Evolutionary conservation across 2,329 filamentous ascomycete species (phyloP).

Genomic region (Pseudogymnoascus sp.): DNA sequence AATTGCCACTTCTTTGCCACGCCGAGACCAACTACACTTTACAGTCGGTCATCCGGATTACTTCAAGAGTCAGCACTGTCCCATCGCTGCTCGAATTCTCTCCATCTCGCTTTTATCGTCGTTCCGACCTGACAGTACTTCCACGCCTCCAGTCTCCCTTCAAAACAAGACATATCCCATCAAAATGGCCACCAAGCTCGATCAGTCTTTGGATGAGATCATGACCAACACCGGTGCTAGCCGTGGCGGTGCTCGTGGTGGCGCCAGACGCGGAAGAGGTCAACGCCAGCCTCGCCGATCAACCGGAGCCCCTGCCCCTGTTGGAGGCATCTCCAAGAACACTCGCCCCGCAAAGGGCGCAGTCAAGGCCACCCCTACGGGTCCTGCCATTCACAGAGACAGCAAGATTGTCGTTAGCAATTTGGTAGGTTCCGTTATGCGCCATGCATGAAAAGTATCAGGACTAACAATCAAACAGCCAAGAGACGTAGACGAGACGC

Average conservation of each 20-base stretch:
- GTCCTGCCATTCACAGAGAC: slow-evolving; percentile 57
- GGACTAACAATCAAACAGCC: slow-evolving; percentile 48
- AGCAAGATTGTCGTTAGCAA: slow-evolving; percentile 99
- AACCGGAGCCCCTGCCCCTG: slow-evolving; percentile 49
- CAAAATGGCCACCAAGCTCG: slow-evolving; percentile 88
- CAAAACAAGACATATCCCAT: slow-evolving; percentile 16
- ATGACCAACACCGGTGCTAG: slow-evolving; percentile 51
- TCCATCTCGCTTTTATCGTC: slow-evolving; percentile 20
- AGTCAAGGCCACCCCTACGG: slow-evolving; percentile 55
- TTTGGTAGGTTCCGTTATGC: slow-evolving; percentile 57
- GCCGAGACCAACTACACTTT: slow-evolving; percentile 20
- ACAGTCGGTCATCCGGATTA: slow-evolving; percentile 19
- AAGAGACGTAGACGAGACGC: slow-evolving; percentile 88
- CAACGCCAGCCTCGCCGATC: slow-evolving; percentile 34
- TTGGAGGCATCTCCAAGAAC: slow-evolving; percentile 78
- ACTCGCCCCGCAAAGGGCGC: slow-evolving; percentile 51
- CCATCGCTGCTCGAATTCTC: slow-evolving; percentile 17
- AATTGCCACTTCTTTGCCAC: slow-evolving; percentile 22
- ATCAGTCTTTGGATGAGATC: slow-evolving; percentile 96
- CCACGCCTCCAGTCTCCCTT: slow-evolving; percentile 18
- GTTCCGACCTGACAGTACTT: slow-evolving; percentile 26
- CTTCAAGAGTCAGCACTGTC: slow-evolving; percentile 22
- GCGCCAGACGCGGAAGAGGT: slow-evolving; percentile 34
- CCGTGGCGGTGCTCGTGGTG: slow-evolving; percentile 19
- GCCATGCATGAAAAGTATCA: background rate